phyloP scores from a whole-genome alignment of 1,139 yeast species.

The Geotrichum fermentans region DNA sequence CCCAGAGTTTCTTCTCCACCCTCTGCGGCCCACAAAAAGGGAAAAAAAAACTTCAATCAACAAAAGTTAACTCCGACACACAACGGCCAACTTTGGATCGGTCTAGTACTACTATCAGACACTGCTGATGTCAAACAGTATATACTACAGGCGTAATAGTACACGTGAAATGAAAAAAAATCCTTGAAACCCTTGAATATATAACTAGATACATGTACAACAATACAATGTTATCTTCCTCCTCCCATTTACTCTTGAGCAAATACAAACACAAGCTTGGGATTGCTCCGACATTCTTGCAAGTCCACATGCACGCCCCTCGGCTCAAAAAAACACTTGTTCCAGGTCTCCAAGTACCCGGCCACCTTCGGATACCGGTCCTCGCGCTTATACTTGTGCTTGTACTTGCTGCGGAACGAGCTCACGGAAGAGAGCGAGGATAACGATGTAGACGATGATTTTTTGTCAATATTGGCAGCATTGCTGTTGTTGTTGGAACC shows the following conservation, averaged over 20 bases:
- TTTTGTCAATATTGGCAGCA: too few species aligned
- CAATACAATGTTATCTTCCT: conserved; percentile 34
- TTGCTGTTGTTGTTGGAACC: too few species aligned
- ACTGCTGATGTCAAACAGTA: too few species aligned
- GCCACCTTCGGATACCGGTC: conserved; percentile 10
- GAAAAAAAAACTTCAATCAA: too few species aligned
- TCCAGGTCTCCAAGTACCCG: conserved; percentile 1
- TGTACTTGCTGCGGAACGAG: background rate
- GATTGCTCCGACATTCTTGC: background rate
- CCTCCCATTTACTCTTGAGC: conserved; percentile 30
- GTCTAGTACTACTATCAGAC: too few species aligned
- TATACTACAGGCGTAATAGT: too few species aligned
- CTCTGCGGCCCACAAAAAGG: too few species aligned
- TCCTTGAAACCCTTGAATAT: conserved; percentile 34
- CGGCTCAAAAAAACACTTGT: conserved; percentile 1
- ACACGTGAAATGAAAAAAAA: too few species aligned
- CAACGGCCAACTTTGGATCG: too few species aligned
- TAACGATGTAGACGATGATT: background rate
- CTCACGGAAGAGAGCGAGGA: background rate
- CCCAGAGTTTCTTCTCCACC: too few species aligned
- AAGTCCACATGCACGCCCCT: conserved; percentile 4
- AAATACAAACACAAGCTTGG: conserved; percentile 2
- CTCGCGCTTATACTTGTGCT: conserved; percentile 1
- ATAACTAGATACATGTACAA: conserved; percentile 32
- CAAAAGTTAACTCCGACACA: too few species aligned